phyloP scores from a whole-genome alignment of 1,284 basidiomycete species.

The Tilletia walkeri region DNA sequence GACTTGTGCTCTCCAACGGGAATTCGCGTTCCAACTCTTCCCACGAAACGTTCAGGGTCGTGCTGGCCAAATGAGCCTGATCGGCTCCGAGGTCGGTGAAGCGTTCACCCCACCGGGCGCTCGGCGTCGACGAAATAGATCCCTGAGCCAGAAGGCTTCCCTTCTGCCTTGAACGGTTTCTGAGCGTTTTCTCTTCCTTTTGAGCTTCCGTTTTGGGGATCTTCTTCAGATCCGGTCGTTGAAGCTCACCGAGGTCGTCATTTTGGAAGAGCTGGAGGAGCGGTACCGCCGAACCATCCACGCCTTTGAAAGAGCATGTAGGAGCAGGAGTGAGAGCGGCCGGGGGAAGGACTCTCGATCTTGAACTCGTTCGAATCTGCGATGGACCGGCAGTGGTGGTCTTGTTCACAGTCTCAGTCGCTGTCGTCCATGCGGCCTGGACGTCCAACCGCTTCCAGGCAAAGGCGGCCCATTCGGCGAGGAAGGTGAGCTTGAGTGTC shows the following conservation, averaged over 20 bases:
- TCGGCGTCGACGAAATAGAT: too few relatives aligned
- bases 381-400: too few relatives aligned
- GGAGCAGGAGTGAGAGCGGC: conserved; percentile 21
- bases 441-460: conserved; percentile 31
- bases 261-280: not conserved
- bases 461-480: conserved; percentile 45
- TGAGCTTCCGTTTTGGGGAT: not conserved
- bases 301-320: not conserved
- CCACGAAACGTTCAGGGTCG: not conserved
- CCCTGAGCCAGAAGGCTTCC: too few relatives aligned
- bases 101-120: not conserved
- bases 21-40: not conserved
- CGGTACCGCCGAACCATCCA: not conserved
- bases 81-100: conserved; percentile 23
- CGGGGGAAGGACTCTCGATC: conserved; percentile 1
- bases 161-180: conserved; percentile 20
- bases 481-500: conserved; percentile 47
- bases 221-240: not conserved
- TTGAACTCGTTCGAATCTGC: not conserved
- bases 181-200: not conserved
- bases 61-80: conserved; percentile 29
- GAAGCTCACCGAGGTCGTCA: not conserved
- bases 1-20: too few relatives aligned
- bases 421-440: not conserved
- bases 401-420: not conserved